Evolutionary conservation across 1,139 yeast genomes (phyloP).

Genomic region (Zygoascus hellenicus): DNA sequence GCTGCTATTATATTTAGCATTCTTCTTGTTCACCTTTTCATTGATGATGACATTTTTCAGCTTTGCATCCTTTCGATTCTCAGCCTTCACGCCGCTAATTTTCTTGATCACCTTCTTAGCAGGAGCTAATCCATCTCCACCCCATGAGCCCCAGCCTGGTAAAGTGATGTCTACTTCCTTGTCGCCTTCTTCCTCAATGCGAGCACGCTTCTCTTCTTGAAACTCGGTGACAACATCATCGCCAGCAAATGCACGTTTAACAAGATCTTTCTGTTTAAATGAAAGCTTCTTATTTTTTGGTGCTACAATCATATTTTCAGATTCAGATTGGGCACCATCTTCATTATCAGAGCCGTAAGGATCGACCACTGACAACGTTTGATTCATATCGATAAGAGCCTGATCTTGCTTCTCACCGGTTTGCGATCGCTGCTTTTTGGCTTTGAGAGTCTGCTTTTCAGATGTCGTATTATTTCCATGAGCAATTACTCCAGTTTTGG

Average conservation of each 20-base stretch:
- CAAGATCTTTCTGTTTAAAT: slow-evolving; percentile 77
- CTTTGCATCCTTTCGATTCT: slow-evolving; percentile 72
- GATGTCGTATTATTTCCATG: slow-evolving; percentile 28
- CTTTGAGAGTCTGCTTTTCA: slow-evolving; percentile 41
- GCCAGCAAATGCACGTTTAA: slow-evolving; percentile 92
- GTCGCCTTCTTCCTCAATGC: slow-evolving; percentile 77
- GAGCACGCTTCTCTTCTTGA: slow-evolving; percentile 62
- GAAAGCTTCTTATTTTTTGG: slow-evolving; percentile 27
- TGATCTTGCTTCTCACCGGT: slow-evolving; percentile 22
- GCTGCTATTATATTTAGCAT: slow-evolving; percentile 73
- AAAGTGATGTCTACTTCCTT: slow-evolving; percentile 76
- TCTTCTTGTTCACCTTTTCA: slow-evolving; percentile 80
- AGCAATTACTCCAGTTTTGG: slow-evolving; percentile 7
- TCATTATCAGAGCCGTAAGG: slow-evolving; percentile 33
- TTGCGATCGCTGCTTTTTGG: slow-evolving; percentile 46
- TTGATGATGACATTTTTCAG: slow-evolving; percentile 80
- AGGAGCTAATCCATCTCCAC: slow-evolving; percentile 37
- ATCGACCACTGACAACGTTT: slow-evolving; percentile 41
- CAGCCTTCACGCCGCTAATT: slow-evolving; percentile 65
- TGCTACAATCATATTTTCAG: slow-evolving; percentile 28
- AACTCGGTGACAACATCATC: slow-evolving; percentile 85
- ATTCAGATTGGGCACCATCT: slow-evolving; percentile 32
- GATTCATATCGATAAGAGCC: slow-evolving; percentile 45
- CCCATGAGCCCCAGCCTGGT: slow-evolving; percentile 80
- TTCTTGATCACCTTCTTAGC: slow-evolving; percentile 54